Evolutionary conservation across 2,329 filamentous ascomycete species (phyloP).

Genomic region (Alternaria alternata): DNA sequence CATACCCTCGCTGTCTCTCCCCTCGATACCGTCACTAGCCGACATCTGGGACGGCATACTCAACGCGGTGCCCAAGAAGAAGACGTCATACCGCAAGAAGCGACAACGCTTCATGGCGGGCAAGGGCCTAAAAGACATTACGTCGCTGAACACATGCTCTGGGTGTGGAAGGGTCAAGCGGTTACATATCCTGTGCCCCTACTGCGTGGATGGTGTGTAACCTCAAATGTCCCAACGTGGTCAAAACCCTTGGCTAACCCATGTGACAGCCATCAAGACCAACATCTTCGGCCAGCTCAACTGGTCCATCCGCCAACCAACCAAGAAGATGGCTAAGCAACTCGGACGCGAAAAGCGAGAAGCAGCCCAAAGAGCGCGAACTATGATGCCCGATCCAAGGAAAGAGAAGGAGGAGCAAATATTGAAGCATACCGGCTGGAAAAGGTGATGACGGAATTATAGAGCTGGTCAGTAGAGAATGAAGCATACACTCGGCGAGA

Average conservation of each 20-base stretch:
- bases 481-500: background rate
- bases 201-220: slow-evolving; percentile 80
- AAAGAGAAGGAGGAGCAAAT: slow-evolving; percentile 39
- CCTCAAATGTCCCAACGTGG: fast-evolving
- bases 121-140: slow-evolving; percentile 92
- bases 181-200: slow-evolving; percentile 85
- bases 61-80: slow-evolving; percentile 96
- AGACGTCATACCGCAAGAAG: slow-evolving; percentile 96
- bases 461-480: fast-evolving
- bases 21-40: slow-evolving; percentile 62
- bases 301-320: slow-evolving; percentile 37
- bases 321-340: slow-evolving; percentile 43
- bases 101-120: slow-evolving; percentile 92
- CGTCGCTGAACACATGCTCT: slow-evolving; percentile 84
- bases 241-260: slow-evolving; percentile 14
- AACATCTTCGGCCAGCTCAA: slow-evolving; percentile 43
- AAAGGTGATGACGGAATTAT: slow-evolving; percentile 15
- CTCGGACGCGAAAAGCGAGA: slow-evolving; percentile 31
- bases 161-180: slow-evolving; percentile 88
- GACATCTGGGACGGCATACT: slow-evolving; percentile 93
- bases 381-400: slow-evolving; percentile 30
- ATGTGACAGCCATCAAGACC: slow-evolving; percentile 42
- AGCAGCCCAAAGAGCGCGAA: slow-evolving; percentile 23
- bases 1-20: slow-evolving; percentile 61
- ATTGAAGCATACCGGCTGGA: slow-evolving; percentile 42